These are phyloP conservation scores for Paraglomus occultum DNA, from an alignment of 192 early-diverging fungal genomes.

Conservation along the genomic window DNA sequence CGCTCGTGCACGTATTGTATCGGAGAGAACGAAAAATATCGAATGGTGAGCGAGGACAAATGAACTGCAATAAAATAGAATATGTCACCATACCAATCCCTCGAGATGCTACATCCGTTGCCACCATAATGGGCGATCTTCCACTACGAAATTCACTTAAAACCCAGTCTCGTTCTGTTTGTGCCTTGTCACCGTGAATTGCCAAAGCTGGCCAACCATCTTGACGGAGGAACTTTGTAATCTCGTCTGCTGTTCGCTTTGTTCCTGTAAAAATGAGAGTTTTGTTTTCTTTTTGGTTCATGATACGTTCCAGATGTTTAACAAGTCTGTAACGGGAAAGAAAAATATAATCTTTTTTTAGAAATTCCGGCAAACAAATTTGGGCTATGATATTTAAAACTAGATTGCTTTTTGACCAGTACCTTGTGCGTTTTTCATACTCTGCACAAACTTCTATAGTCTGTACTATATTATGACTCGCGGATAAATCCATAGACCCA, in stretches of 20 bases:
- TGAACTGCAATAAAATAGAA: slow-evolving; percentile 8
- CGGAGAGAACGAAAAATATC: not conserved
- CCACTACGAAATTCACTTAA: slow-evolving; percentile 89
- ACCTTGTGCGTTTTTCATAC: slow-evolving; percentile 82
- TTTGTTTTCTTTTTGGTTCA: slow-evolving; percentile 84
- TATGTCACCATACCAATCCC: slow-evolving; percentile 78
- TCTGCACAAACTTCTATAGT: slow-evolving; percentile 87
- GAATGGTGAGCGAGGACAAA: slow-evolving; percentile 8
- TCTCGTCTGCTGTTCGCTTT: slow-evolving; percentile 88
- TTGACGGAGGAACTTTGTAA: slow-evolving; percentile 83
- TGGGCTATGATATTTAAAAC: too few relatives aligned
- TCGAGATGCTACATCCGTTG: slow-evolving; percentile 97
- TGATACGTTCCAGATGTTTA: slow-evolving; percentile 78
- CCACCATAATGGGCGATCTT: slow-evolving; percentile 88
- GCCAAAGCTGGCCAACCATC: slow-evolving; percentile 91
- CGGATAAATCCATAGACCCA: slow-evolving; percentile 90
- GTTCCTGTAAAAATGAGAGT: slow-evolving; percentile 94
- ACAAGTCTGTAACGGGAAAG: slow-evolving; percentile 47
- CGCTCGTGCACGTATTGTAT: not conserved
- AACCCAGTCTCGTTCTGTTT: slow-evolving; percentile 96
- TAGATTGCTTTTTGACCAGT: slow-evolving; percentile 26
- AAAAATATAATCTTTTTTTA: not conserved
- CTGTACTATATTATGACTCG: slow-evolving; percentile 90
- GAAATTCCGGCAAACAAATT: not conserved
- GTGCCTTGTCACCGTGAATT: slow-evolving; percentile 97